Percentiles rank a stretch among this genome's conserved stretches.
Conservation (phyloP, 1,139 yeast species). For the Candida glucosophila region DNA sequence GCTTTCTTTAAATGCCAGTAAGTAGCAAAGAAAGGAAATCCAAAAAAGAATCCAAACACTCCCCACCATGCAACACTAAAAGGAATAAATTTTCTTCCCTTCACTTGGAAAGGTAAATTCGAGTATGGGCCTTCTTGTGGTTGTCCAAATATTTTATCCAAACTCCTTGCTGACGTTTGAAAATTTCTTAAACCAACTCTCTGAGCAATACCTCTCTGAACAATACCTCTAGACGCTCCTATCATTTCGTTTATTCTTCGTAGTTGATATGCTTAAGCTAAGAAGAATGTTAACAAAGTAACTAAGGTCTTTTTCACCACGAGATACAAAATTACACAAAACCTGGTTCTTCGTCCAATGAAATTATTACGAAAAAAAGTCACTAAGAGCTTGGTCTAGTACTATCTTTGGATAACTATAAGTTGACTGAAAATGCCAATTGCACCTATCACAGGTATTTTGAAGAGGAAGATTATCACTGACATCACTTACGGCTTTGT, state of each 20-base stretch:
- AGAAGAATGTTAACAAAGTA: no score
- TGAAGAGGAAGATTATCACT: conserved; percentile 73
- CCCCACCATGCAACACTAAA: conserved; percentile 76
- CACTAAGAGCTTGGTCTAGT: not conserved
- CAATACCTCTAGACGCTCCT: no score
- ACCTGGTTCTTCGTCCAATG: conserved; percentile 7
- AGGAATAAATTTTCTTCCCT: conserved; percentile 78
- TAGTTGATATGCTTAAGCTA: no score
- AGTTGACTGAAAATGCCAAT: conserved; percentile 52
- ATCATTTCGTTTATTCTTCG: no score
- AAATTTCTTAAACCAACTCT: conserved; percentile 25
- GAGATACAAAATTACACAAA: conserved; percentile 7
- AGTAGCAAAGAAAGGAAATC: conserved; percentile 61
- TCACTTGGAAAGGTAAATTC: conserved; percentile 90
- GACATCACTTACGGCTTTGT: conserved; percentile 67
- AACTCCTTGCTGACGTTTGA: conserved; percentile 26
- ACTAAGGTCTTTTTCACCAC: no score
- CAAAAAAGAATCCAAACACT: conserved; percentile 52
- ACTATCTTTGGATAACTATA: not conserved
- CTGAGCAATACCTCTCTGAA: conserved; percentile 9
- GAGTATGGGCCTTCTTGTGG: conserved; percentile 80
- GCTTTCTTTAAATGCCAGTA: conserved; percentile 70
- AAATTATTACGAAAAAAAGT: conserved; percentile 4
- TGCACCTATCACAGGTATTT: conserved; percentile 83
- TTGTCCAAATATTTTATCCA: conserved; percentile 30